Evolutionary conservation across 176 grass and related monocot genomes (phyloP), one percentile per base, ranked within the genome.

Genomic region (Eremochloa ophiuroides): DNA sequence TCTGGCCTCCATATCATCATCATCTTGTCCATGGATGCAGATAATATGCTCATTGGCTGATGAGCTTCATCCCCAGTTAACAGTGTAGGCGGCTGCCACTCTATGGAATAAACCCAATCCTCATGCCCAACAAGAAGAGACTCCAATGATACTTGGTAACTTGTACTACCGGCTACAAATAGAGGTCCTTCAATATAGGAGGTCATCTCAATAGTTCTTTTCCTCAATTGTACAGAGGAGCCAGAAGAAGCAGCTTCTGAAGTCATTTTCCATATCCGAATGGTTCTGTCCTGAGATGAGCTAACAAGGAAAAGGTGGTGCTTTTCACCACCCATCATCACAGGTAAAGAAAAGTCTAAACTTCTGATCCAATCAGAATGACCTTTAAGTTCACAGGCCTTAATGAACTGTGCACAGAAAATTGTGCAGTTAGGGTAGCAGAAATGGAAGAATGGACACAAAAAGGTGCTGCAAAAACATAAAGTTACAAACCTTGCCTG

Each of bases 1-100:
- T 95, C 93, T 50, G 96, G 96, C 44, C 85, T 87, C 96, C 96
- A 95, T 71, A 99, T 93, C 91, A 99, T 99, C 96, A 99, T 95
- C 75, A 90, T 93, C 81, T 99, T 99, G 68, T 99, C 96, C 96
- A 99, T 99, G 71, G 96, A 99, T 84, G 96, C 91, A 70, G 96
- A 99, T 41, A 99, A 69, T 77, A 91, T 93, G 82, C 91, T 90
- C 91, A 99, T 95, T 33, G 88, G 88, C 80, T 95, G 96, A 74
- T 91, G 80, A 83, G 73, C 48, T 85, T 93, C 83, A 81, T 55
- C 79, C 9, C 79, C 76, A 78, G 64, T 76, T 72, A 89, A 48
- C 35, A 94, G 8, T 30, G 5, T 76, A 80, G 94, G 92, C 53
- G 93, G 93, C 61, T 95, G 87, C 96, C 96, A 99, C 80, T 93